Percentiles rank a stretch among this genome's conserved stretches.
Conservation (phyloP, 139 green algal species). For the Picochlorum sp. region DNA sequence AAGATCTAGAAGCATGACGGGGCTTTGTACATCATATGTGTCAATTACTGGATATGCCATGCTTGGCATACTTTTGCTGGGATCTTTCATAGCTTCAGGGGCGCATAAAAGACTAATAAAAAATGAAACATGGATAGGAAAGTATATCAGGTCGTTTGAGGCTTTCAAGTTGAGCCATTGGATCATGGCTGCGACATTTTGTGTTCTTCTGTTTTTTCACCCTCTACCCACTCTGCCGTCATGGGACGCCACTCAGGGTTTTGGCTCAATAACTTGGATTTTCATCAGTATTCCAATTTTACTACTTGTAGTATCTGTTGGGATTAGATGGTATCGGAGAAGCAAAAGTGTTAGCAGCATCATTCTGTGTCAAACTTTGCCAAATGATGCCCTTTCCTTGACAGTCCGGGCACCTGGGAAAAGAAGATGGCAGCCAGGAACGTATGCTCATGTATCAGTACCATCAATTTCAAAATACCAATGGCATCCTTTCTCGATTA, state of each 20-base stretch:
- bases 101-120: not conserved
- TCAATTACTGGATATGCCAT: not conserved
- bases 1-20: not conserved
- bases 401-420: not conserved
- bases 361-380: not conserved
- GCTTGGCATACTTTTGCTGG: not conserved
- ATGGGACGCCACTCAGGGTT: not conserved
- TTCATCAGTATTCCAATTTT: not conserved
- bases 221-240: not conserved
- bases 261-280: not conserved
- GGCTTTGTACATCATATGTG: not conserved
- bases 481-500: slow-evolving; percentile 1
- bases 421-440: not conserved
- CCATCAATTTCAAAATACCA: not conserved
- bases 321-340: not conserved
- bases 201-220: not conserved
- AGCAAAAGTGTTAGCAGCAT: not conserved
- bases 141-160: not conserved
- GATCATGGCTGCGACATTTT: not conserved
- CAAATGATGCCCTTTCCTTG: not conserved
- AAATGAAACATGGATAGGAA: not conserved
- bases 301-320: not conserved
- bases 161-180: not conserved
- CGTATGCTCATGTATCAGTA: not conserved
- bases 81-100: not conserved